These are phyloP conservation scores for Fagopyrum tataricum DNA, from an alignment of 148 eudicot genomes.

Conservation along the genomic window DNA sequence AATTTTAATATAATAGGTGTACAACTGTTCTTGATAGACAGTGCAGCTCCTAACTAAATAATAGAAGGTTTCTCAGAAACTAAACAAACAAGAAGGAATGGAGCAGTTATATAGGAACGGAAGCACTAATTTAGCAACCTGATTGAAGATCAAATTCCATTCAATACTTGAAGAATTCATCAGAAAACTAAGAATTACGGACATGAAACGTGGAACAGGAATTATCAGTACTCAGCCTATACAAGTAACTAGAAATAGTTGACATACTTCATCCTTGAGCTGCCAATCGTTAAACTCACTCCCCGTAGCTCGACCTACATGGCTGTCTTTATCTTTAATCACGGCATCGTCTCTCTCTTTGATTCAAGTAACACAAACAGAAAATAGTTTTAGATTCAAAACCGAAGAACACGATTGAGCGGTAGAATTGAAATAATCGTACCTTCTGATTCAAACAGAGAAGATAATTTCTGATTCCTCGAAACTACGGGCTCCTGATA, in stretches of 20 bases:
- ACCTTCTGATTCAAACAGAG: background rate
- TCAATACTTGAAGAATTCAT: background rate
- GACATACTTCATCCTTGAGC: conserved; percentile 10
- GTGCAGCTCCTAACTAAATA: background rate
- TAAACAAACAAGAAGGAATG: background rate
- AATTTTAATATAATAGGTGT: background rate
- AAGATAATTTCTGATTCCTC: background rate
- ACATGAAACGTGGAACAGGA: background rate
- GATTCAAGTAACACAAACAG: background rate
- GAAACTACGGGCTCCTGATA: background rate
- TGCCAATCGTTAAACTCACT: conserved; percentile 3
- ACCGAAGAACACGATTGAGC: background rate
- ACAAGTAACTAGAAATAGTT: background rate
- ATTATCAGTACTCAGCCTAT: background rate
- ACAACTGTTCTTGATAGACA: background rate
- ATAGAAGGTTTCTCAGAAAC: background rate
- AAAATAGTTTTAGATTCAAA: background rate
- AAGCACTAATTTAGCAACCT: background rate
- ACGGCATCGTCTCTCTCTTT: conserved; percentile 21
- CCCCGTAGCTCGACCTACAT: conserved; percentile 16
- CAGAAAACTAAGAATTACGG: background rate
- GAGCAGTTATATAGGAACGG: background rate
- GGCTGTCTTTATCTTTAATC: conserved; percentile 21
- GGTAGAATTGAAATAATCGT: background rate
- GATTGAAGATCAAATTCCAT: background rate